A percentile compares a stretch with the other conserved stretches of the same genome.
These are phyloP conservation scores for Ceratobasidium sp. DNA, from an alignment of 1,284 basidiomycete genomes.

Conservation along the genomic window DNA sequence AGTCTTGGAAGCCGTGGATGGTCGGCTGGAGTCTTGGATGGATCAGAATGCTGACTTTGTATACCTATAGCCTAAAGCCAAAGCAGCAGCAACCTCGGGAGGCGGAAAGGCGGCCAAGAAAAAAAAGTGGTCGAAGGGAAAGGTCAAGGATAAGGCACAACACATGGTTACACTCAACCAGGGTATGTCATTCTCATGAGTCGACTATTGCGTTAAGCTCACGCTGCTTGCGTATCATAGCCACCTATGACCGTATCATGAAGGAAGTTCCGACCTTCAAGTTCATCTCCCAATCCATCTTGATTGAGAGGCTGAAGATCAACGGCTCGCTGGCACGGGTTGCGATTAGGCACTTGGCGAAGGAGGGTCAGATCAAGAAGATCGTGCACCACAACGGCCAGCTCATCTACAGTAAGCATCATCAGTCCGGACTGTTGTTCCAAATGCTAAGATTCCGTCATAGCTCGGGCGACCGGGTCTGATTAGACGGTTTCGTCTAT, in stretches of 20 bases:
- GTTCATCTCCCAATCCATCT: constrained; percentile 96
- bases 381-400: constrained; percentile 96
- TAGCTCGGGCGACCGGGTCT: constrained; percentile 50
- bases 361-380: constrained; percentile 94
- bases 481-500: constrained; percentile 23
- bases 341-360: constrained; percentile 93
- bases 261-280: constrained; percentile 99
- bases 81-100: constrained; percentile 69
- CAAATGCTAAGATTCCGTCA: background rate
- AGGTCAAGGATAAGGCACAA: constrained; percentile 99
- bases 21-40: background rate
- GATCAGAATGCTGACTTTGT: constrained; percentile 12
- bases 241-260: constrained; percentile 91
- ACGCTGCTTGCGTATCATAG: background rate
- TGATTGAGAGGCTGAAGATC: constrained; percentile 97
- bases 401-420: constrained; percentile 81
- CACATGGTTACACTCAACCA: constrained; percentile 96
- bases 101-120: constrained; percentile 91
- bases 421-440: background rate
- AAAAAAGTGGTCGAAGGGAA: constrained; percentile 99
- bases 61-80: constrained; percentile 72
- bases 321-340: constrained; percentile 94
- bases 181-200: constrained; percentile 44
- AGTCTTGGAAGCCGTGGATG: constrained; percentile 2
- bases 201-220: background rate